Evolutionary conservation across 805 yeast genomes (phyloP).

Genomic region (Teunomyces aglyptinius): DNA sequence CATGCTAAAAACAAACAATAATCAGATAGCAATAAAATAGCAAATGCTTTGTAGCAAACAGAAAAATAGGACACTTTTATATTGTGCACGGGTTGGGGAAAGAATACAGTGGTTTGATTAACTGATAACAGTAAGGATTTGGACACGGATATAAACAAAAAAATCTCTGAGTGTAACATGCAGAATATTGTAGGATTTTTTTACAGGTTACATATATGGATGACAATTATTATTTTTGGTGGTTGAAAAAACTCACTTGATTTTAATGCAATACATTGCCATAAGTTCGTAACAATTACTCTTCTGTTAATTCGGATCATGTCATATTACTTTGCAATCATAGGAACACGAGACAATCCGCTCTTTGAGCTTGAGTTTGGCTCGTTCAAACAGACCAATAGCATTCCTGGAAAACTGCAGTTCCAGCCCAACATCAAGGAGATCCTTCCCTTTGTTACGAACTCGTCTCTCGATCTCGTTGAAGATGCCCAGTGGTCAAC

Average conservation of each 20-base stretch:
- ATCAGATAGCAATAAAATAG: neutral
- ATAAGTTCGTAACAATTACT: neutral
- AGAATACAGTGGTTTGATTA: too few relatives aligned
- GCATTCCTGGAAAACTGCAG: conserved; percentile 47
- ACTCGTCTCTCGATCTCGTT: conserved; percentile 85
- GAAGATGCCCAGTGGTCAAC: conserved; percentile 86
- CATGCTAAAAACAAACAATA: neutral
- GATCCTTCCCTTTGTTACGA: conserved; percentile 82
- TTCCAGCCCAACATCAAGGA: conserved; percentile 73
- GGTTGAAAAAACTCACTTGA: too few relatives aligned
- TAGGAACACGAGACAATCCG: conserved; percentile 85
- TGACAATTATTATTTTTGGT: too few relatives aligned
- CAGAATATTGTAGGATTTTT: too few relatives aligned
- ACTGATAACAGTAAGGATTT: too few relatives aligned
- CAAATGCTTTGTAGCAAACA: neutral
- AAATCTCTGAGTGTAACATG: too few relatives aligned
- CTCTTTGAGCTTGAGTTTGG: conserved; percentile 86
- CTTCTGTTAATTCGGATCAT: neutral
- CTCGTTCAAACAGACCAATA: conserved; percentile 45
- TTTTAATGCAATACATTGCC: too few relatives aligned
- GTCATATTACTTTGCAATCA: conserved; percentile 86
- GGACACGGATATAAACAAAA: too few relatives aligned
- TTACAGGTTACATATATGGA: too few relatives aligned
- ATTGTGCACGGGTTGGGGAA: too few relatives aligned
- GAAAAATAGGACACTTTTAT: neutral